Conservation (phyloP, 495 filamentous ascomycete genomes). For the Penicillium robsamsonii region DNA sequence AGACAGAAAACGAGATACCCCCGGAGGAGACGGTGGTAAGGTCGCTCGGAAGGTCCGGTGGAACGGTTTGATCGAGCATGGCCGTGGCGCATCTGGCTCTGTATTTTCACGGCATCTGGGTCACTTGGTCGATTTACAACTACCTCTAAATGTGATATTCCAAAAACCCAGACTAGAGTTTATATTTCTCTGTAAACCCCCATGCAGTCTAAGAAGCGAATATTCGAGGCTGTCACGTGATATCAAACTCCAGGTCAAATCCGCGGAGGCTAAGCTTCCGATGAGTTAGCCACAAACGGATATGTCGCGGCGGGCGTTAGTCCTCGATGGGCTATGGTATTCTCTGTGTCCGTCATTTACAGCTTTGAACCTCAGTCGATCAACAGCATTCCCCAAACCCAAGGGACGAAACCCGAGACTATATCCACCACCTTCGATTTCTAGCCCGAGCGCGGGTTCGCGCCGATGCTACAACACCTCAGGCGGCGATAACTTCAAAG, state of each 20-base stretch:
- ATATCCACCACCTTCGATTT: constrained; percentile 6
- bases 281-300: constrained; percentile 16
- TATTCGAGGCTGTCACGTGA: constrained; percentile 15
- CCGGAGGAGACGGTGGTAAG: constrained; percentile 31
- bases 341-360: constrained; percentile 62
- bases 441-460: constrained; percentile 11
- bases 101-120: constrained; percentile 41
- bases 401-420: constrained; percentile 15
- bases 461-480: constrained; percentile 28
- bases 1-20: constrained; percentile 42
- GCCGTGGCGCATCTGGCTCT: constrained; percentile 47
- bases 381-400: constrained; percentile 9
- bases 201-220: neutral
- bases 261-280: constrained; percentile 8
- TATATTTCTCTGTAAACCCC: constrained; percentile 4
- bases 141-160: constrained; percentile 20
- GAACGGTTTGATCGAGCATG: constrained; percentile 43
- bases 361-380: constrained; percentile 14
- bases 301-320: constrained; percentile 49
- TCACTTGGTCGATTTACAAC: constrained; percentile 26
- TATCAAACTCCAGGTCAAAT: constrained; percentile 15
- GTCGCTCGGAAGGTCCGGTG: constrained; percentile 34
- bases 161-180: constrained; percentile 10
- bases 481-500: neutral
- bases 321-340: constrained; percentile 64